Percentiles rank a stretch among this genome's conserved stretches.
Conservation (phyloP, 495 filamentous ascomycete species). For the Neurospora sp. region DNA sequence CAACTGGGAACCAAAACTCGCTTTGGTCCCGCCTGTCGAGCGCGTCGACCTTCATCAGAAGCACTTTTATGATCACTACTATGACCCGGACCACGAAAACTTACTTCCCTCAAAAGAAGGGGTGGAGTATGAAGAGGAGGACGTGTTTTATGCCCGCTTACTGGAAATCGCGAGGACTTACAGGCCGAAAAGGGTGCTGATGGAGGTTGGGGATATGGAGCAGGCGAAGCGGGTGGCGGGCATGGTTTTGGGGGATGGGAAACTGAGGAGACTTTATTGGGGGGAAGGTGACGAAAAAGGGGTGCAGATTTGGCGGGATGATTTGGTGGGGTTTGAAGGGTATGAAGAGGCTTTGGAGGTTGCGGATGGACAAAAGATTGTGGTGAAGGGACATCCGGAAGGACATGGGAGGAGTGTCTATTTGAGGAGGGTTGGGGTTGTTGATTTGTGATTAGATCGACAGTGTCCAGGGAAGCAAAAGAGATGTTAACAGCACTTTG, state of each 20-base stretch:
- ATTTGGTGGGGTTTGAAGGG: background rate
- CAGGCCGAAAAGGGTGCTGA: constrained; percentile 33
- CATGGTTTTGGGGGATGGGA: constrained; percentile 13
- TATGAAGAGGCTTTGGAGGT: constrained; percentile 9
- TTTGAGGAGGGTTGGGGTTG: background rate
- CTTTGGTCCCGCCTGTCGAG: constrained; percentile 50
- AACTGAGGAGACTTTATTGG: background rate
- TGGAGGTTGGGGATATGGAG: constrained; percentile 48
- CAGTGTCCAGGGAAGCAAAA: too few species aligned
- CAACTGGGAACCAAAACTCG: constrained; percentile 65
- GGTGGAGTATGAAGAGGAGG: constrained; percentile 10
- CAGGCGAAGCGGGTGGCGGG: constrained; percentile 52
- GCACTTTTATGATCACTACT: constrained; percentile 21
- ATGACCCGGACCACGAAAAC: constrained; percentile 37
- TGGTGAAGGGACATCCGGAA: constrained; percentile 23
- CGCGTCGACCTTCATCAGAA: background rate
- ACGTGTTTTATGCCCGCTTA: constrained; percentile 49
- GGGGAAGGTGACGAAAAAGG: background rate
- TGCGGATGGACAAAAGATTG: constrained; percentile 3
- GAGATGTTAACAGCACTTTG: too few species aligned
- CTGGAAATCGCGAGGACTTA: constrained; percentile 28
- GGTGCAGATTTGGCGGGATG: constrained; percentile 20
- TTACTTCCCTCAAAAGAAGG: too few species aligned
- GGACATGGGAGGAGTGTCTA: constrained; percentile 12
- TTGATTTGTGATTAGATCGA: background rate